Evolutionary conservation across 805 yeast genomes (phyloP).

Genomic region (Wickerhamomyces pijperi): DNA sequence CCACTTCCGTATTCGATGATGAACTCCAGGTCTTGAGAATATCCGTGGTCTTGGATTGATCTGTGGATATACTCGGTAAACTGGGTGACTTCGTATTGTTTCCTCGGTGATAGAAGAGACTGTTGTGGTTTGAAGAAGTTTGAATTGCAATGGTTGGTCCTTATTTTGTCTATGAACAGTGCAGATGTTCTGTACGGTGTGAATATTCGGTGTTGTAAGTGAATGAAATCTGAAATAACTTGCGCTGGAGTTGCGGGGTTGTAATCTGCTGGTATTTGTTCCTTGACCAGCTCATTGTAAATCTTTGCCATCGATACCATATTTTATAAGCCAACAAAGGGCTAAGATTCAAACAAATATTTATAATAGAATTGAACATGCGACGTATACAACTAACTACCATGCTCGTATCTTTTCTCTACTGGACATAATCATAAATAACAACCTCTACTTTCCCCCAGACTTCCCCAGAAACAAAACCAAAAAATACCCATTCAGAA

Average conservation of each 20-base stretch:
- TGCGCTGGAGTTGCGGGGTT: background rate
- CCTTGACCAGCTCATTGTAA: no score
- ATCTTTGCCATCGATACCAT: no score
- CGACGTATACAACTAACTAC: no score
- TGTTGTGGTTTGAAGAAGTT: background rate
- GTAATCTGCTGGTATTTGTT: no score
- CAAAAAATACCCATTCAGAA: background rate
- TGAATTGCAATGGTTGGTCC: no score
- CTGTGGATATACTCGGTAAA: constrained; percentile 1
- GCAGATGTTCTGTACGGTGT: background rate
- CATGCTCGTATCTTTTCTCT: background rate
- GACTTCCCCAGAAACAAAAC: background rate
- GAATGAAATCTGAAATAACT: constrained; percentile 1
- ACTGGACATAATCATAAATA: background rate
- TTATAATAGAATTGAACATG: background rate
- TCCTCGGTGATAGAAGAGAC: constrained; percentile 5
- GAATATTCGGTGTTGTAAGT: background rate
- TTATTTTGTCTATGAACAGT: no score
- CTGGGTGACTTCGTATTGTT: constrained; percentile 7
- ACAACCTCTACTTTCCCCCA: background rate
- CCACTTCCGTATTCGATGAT: constrained; percentile 10
- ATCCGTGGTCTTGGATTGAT: background rate
- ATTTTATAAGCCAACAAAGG: no score
- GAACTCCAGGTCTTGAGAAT: constrained; percentile 3
- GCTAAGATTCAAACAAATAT: no score